Base-by-base conservation (phyloP, 139 green algal species). In the Chlorella sp. region DNA sequence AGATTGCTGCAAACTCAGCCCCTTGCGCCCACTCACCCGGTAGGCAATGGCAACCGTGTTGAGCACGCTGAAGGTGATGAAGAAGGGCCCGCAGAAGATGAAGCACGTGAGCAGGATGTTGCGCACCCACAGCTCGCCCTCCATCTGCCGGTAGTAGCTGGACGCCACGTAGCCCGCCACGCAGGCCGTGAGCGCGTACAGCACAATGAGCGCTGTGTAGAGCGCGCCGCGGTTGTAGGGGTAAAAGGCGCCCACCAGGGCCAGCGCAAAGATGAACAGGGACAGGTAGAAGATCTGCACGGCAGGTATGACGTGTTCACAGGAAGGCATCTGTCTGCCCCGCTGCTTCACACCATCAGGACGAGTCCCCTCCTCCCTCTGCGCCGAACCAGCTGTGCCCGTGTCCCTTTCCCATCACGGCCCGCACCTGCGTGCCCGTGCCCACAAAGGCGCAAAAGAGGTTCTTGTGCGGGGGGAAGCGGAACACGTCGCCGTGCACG, bases 401-500 rank as follows among this genome's bases (percentile, higher is more conserved):
- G n/a, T n/a, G n/a, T 17, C 42, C 42, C 17, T 10, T 26, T 55
- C 10, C n/a, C n/a, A n/a, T n/a, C n/a, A n/a, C n/a, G n/a, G n/a
- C n/a, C 29, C 76, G 20, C 33, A 80, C 74, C 86, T 93, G 92
- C 1, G 84, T 90, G 35, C 93, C 93, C 0, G 86, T 91, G 72
- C 93, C 92, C 20, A 96, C 83, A 50, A 94, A 90, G 1, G 92
- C 83, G 60, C 84, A 91, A 78, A 97, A 96, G 0, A 96, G 72
- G 75, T 83, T 89, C 60, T 84, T 83, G 67, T 81, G 49, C 24
- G 83, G 77, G 23, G 92, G 93, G 77, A 93, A 95, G 71, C 93
- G 83, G 86, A 97, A 97, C 34, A 97, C 93, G 62, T 97, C 93
- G 17, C 89, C 93, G 62, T 96, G 91, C 50, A 97, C 83, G 67